Conservation (phyloP, 305 asterid genomes). For the Fraxinus sp. region DNA sequence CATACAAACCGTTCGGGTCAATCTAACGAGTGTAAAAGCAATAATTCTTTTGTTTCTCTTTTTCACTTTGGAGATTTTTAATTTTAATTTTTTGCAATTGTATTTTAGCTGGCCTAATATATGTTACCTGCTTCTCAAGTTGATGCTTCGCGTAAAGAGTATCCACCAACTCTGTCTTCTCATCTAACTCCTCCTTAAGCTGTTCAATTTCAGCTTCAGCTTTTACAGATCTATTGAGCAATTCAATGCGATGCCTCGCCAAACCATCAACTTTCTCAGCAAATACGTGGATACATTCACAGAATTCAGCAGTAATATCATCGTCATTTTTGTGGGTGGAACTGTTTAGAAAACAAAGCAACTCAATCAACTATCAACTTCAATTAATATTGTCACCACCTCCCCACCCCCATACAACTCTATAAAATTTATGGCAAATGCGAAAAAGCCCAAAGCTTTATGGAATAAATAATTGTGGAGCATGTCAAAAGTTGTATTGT, state of each 20-base stretch:
- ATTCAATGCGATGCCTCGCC: slow-evolving; percentile 63
- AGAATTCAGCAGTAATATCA: slow-evolving; percentile 67
- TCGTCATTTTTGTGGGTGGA: slow-evolving; percentile 60
- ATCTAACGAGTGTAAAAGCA: background rate
- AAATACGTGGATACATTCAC: slow-evolving; percentile 70
- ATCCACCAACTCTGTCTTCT: slow-evolving; percentile 71
- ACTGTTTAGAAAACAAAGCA: slow-evolving; percentile 36
- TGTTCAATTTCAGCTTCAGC: slow-evolving; percentile 64
- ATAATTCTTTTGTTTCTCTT: background rate
- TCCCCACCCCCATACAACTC: background rate
- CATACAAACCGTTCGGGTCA: background rate
- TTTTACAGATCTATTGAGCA: slow-evolving; percentile 69
- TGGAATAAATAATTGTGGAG: background rate
- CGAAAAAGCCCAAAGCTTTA: background rate
- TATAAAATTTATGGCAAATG: background rate
- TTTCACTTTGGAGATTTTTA: background rate
- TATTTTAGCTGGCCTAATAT: background rate
- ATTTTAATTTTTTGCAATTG: background rate
- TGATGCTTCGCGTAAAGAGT: slow-evolving; percentile 75
- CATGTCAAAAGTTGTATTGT: background rate
- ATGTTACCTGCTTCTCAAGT: slow-evolving; percentile 86
- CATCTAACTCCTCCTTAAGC: slow-evolving; percentile 71
- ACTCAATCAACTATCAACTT: slow-evolving; percentile 19
- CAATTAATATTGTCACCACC: slow-evolving; percentile 13
- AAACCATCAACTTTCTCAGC: slow-evolving; percentile 75